These are phyloP conservation scores for Geotrichum klebahnii DNA, from an alignment of 1,139 yeast genomes.

Conservation along the genomic window DNA sequence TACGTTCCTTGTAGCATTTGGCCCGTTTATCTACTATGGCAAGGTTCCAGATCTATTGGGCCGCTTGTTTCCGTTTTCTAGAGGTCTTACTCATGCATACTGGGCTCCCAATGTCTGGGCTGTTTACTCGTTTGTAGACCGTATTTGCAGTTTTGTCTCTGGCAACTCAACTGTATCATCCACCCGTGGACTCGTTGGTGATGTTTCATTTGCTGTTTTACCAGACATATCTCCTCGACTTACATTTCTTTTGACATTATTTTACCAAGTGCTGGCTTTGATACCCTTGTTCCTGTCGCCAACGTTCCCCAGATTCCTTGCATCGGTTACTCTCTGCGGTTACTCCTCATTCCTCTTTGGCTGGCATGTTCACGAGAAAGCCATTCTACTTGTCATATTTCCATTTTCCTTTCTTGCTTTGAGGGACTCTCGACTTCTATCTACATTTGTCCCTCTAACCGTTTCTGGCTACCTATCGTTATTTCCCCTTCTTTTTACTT, in stretches of 20 bases:
- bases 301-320: slow-evolving; percentile 70
- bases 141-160: slow-evolving; percentile 55
- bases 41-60: slow-evolving; percentile 62
- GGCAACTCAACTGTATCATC: slow-evolving; percentile 40
- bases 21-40: slow-evolving; percentile 65
- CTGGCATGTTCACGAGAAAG: slow-evolving; percentile 99
- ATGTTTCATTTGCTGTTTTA: slow-evolving; percentile 71
- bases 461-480: slow-evolving; percentile 83
- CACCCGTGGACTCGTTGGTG: slow-evolving; percentile 90
- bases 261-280: slow-evolving; percentile 71
- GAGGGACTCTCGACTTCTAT: slow-evolving; percentile 63
- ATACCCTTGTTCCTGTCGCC: slow-evolving; percentile 75
- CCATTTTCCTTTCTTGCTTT: slow-evolving; percentile 79
- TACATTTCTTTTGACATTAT: slow-evolving; percentile 73
- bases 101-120: slow-evolving; percentile 99
- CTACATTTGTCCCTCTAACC: slow-evolving; percentile 55
- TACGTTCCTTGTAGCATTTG: slow-evolving; percentile 68
- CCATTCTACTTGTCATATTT: slow-evolving; percentile 79
- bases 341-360: slow-evolving; percentile 90
- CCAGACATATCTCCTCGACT: slow-evolving; percentile 76
- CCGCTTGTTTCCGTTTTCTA: slow-evolving; percentile 84
- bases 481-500: slow-evolving; percentile 80
- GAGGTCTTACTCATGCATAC: slow-evolving; percentile 95
- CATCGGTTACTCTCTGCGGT: slow-evolving; percentile 83
- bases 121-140: slow-evolving; percentile 77